Evolutionary conservation across 306 rosid genomes (phyloP), one percentile per base, ranked within the genome.

Genomic region (Leucaena leucocephala): DNA sequence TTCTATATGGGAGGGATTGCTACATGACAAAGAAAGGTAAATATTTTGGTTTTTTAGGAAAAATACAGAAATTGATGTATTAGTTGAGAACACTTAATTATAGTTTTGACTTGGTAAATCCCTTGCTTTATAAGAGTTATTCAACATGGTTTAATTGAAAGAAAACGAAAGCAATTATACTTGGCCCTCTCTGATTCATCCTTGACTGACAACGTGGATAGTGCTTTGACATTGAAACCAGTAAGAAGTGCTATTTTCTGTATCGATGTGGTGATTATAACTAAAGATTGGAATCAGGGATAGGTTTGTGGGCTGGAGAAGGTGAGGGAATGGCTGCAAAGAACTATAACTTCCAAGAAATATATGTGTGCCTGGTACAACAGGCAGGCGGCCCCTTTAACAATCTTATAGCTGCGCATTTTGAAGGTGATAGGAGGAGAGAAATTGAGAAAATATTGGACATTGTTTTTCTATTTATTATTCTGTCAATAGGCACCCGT

Each of bases 1-100:
- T 83, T 89, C 97, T 54, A 35, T 95, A 75, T 95, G 98, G 98
- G 98, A 95, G 85, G 94, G 88, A 82, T 72, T 84, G 89, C 89
- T 63, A 42, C 89, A 68, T 82, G 89, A 83, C 63, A 72, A 77
- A 78, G 90, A 76, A 81, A 85, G 89, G 97, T 89, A 86, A 88
- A 74, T 63, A 68, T 72, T 72, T 73, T 76, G 39, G 46, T 82
- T 61, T 73, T 15, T 50, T 67, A 36, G 62, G 21, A 68, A 67
- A 59, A 38, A 64, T 48, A 70, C 55, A 62, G 34, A 54, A 42
- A 62, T 49, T 27, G 45, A 68, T 78, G 19, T 33, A 11, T 27
- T 22, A 59, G 66, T 59, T 59, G 39, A 5, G 67, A 61, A 2
- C 17, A 33, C 38, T 61, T 33, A 22, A 33, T 34, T 33, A 27